A percentile compares a stretch with the other conserved stretches of the same genome.
Conservation (phyloP, 1,139 yeast species). For the Geotrichum fermentans region DNA sequence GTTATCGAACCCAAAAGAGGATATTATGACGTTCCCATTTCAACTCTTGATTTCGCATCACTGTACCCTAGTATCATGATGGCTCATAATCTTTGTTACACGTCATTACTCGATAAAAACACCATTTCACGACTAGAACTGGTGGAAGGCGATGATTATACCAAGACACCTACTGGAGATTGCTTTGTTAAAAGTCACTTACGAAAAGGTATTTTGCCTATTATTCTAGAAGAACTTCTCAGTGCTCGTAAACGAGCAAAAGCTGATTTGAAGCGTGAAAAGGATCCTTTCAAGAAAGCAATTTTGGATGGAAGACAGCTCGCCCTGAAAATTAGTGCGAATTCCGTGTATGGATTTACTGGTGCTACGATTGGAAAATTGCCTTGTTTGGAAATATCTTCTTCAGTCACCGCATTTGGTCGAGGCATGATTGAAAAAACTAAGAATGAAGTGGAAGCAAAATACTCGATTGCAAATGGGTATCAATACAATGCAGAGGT, state of each 20-base stretch:
- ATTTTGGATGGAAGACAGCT: slow-evolving; percentile 96
- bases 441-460: slow-evolving; percentile 75
- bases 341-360: slow-evolving; percentile 97
- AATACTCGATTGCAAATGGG: slow-evolving; percentile 76
- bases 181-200: slow-evolving; percentile 63
- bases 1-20: slow-evolving; percentile 96
- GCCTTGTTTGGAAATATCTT: slow-evolving; percentile 94
- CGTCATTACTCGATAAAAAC: slow-evolving; percentile 69
- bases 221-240: slow-evolving; percentile 80
- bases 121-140: slow-evolving; percentile 64
- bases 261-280: slow-evolving; percentile 81
- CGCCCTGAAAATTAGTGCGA: slow-evolving; percentile 94
- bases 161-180: slow-evolving; percentile 76
- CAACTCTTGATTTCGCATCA: slow-evolving; percentile 95
- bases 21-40: slow-evolving; percentile 93
- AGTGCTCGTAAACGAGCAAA: slow-evolving; percentile 92
- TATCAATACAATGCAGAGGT: slow-evolving; percentile 79
- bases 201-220: slow-evolving; percentile 85
- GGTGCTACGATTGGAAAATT: slow-evolving; percentile 97
- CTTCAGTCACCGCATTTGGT: slow-evolving; percentile 93
- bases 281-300: slow-evolving; percentile 88
- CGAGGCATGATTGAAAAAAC: slow-evolving; percentile 95
- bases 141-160: slow-evolving; percentile 70
- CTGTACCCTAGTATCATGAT: slow-evolving; percentile 98
- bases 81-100: slow-evolving; percentile 97